Evolutionary conservation across 1,139 yeast genomes (phyloP).

Genomic region (Hansenula lynferdii): DNA sequence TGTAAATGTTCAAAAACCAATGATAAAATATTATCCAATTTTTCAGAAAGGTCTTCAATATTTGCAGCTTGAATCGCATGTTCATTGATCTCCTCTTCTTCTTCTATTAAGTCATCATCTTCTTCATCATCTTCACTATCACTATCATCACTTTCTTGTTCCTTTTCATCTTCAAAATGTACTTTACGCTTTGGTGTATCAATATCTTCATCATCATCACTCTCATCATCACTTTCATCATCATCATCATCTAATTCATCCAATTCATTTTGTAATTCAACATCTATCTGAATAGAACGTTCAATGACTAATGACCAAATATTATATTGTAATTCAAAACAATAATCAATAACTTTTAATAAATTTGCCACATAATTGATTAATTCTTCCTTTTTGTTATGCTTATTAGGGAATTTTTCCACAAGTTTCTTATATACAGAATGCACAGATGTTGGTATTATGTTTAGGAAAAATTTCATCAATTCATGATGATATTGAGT

Average conservation of each 20-base stretch:
- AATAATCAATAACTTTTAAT: constrained; percentile 55
- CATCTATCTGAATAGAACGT: constrained; percentile 80
- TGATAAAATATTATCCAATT: constrained; percentile 65
- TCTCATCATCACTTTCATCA: constrained; percentile 56
- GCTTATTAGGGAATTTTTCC: constrained; percentile 73
- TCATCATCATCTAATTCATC: constrained; percentile 86
- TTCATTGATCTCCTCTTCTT: constrained; percentile 28
- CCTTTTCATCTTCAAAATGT: constrained; percentile 43
- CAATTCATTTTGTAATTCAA: constrained; percentile 85
- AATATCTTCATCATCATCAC: constrained; percentile 24
- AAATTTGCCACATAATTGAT: constrained; percentile 65
- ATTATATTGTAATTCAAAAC: constrained; percentile 66
- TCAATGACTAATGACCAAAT: constrained; percentile 82
- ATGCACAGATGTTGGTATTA: constrained; percentile 78
- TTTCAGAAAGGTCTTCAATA: constrained; percentile 53
- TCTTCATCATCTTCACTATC: constrained; percentile 21
- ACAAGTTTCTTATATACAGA: constrained; percentile 56
- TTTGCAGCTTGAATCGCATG: constrained; percentile 47
- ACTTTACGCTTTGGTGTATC: constrained; percentile 20
- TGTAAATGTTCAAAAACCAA: constrained; percentile 49
- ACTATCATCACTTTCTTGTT: constrained; percentile 20
- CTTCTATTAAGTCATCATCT: constrained; percentile 27
- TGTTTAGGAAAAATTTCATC: constrained; percentile 54
- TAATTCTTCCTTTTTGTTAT: constrained; percentile 49
- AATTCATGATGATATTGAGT: constrained; percentile 63